Conservation (phyloP, 345 rosid species). For the Lumnitzera littorea region DNA sequence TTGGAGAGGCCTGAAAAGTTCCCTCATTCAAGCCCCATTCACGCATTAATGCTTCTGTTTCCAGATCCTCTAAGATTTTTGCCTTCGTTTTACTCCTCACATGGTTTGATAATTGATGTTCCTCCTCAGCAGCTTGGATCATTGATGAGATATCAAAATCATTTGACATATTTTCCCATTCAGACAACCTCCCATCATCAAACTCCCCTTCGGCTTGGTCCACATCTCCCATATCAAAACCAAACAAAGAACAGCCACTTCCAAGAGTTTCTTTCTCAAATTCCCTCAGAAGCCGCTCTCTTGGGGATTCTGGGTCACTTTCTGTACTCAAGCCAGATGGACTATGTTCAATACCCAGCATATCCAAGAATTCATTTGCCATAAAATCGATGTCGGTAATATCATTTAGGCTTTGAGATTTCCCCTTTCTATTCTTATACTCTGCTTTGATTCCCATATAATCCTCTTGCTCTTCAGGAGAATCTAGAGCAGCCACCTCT, state of each 20-base stretch:
- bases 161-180: slow-evolving; percentile 27
- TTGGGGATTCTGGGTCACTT: slow-evolving; percentile 92
- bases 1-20: slow-evolving; percentile 67
- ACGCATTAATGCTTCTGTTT: slow-evolving; percentile 81
- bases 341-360: slow-evolving; percentile 75
- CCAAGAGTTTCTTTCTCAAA: slow-evolving; percentile 79
- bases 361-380: slow-evolving; percentile 71
- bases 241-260: slow-evolving; percentile 58
- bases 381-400: slow-evolving; percentile 56
- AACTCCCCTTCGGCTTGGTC: slow-evolving; percentile 34
- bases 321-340: slow-evolving; percentile 62
- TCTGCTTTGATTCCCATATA: slow-evolving; percentile 19
- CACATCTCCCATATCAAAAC: slow-evolving; percentile 34
- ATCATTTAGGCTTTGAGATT: slow-evolving; percentile 44
- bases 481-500: slow-evolving; percentile 45
- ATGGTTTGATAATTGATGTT: slow-evolving; percentile 38
- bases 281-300: slow-evolving; percentile 78
- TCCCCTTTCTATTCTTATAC: slow-evolving; percentile 24
- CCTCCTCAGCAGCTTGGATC: slow-evolving; percentile 54
- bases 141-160: slow-evolving; percentile 45
- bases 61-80: slow-evolving; percentile 65
- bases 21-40: slow-evolving; percentile 85
- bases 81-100: slow-evolving; percentile 42
- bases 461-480: slow-evolving; percentile 46
- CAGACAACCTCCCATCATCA: slow-evolving; percentile 23